Base-by-base conservation (phyloP, 176 grass and related monocot species). In the Saccharum officinarum region DNA sequence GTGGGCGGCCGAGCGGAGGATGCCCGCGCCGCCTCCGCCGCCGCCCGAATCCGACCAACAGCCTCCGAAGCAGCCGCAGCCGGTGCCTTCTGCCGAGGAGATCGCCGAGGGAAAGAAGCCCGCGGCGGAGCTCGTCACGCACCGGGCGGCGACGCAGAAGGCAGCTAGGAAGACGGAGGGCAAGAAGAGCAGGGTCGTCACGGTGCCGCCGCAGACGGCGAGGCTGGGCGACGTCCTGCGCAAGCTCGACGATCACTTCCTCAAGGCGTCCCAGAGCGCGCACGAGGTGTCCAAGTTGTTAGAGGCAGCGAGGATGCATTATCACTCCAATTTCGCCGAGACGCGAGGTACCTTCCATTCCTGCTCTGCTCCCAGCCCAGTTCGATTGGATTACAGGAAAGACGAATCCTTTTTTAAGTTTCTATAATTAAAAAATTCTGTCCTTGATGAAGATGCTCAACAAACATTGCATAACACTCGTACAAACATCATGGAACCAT, bases 301-400 rank as follows among this genome's bases (percentile, higher is more conserved):
- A 9, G 97, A 99, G 90, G 92, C 91, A 3, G 89, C 94, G 8
- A 54, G 92, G 80, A 89, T 99, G 94, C 93, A 99, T 67, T 99
- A 96, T 71, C 97, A 99, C 84, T 99, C 97, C 26, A 96, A 99
- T 61, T 99, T 99, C 72, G 86, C 94, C 18, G 90, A 94, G 59
- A 96, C 63, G 7, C 61, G 90, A 92, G 97, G 97, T 91, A 94
- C 34, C 47, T 54, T 26, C 79, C 52, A 14, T 62, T 34, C 38
- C 10, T 39, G 7, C 20, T 75, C 31, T 80, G 42, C 13, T 37
- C 28, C 25, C 18, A 66, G 67, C 79, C 3, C 77, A 67, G 39
- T 54, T 84, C 68, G 3, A 42, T 72, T 47, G 17, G 47, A 30
- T 71, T 8, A 6, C n/a, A 42, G 11, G 1, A 42, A 83, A 40